Conservation (phyloP, 2,329 filamentous ascomycete genomes). For the Basipetospora chlamydospora region DNA sequence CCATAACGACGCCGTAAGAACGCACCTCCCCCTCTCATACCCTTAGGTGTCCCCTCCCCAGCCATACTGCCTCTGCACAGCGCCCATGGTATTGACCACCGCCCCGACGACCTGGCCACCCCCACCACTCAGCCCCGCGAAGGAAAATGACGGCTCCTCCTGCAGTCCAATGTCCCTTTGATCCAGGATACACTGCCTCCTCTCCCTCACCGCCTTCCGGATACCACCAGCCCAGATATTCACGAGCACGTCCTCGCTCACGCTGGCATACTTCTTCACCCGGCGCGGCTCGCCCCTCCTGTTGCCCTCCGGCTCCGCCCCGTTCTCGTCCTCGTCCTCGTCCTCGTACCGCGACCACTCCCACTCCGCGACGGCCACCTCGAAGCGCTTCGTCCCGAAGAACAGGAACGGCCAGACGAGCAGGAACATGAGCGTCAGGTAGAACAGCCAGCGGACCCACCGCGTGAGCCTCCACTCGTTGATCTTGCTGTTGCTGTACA, state of each 20-base stretch:
- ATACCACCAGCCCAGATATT: constrained; percentile 48
- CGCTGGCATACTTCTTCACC: constrained; percentile 36
- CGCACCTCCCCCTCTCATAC: neutral
- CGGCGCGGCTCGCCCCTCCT: too few species aligned
- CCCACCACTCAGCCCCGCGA: constrained; percentile 20
- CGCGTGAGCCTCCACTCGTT: constrained; percentile 50
- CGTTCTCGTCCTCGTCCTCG: constrained; percentile 12
- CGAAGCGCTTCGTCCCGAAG: constrained; percentile 52
- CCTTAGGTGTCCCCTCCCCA: constrained; percentile 24
- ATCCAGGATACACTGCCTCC: constrained; percentile 39
- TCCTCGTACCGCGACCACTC: constrained; percentile 26
- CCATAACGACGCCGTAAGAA: too few species aligned
- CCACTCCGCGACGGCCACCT: constrained; percentile 50
- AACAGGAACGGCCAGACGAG: constrained; percentile 58
- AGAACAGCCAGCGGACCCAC: constrained; percentile 52
- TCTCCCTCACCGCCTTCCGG: constrained; percentile 40
- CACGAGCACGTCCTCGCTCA: constrained; percentile 46
- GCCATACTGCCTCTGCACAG: constrained; percentile 37
- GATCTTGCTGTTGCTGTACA: constrained; percentile 47
- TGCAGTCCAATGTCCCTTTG: constrained; percentile 24
- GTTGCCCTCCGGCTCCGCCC: too few species aligned
- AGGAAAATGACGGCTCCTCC: constrained; percentile 1
- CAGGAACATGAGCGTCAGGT: constrained; percentile 52
- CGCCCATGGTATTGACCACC: constrained; percentile 34
- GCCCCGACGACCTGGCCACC: constrained; percentile 31